Evolutionary conservation across 768 basidiomycete species (phyloP), one percentile per base, ranked within the genome.

Genomic region (Lentinula sp.): DNA sequence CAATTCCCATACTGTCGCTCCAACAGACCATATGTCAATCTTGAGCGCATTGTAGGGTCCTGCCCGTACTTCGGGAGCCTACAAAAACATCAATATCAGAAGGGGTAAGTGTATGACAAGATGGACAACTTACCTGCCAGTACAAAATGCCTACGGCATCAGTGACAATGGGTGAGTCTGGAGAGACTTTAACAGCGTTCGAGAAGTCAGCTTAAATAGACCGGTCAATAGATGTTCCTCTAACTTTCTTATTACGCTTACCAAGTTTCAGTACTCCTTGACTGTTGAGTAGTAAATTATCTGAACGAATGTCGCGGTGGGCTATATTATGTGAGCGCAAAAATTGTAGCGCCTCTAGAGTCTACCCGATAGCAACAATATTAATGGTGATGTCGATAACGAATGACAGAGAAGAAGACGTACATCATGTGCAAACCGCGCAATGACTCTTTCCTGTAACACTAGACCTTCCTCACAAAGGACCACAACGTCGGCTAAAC

Each of bases 1-100:
- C 72, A 89, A 80, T 68, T 93, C 91, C 91, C 91, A 92, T 0
- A 89, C 80, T 0, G 91, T 93, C 0, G 91, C 91, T 1, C 91
- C 91, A 5, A 91, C 75, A 0, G 89, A 91, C 89, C 89, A 93
- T 0, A 87, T 77, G 62, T 93, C 91, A 50, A 91, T 84, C 69
- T 87, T 86, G 46, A 91, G 78, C 1, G 85, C 82, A 66, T 93
- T 78, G 66, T 93, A 92, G 0, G 85, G 75, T 10, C 87, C 85
- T 55, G 70, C 76, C 74, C 89, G 81, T 64, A 91, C 79, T 74
- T 92, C 90, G 31, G 91, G 91, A 23, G 90, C 88, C 80, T 77
- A 52, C 40, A 35, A 45, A 35, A 21, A 53, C 4, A 28, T 40
- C 34, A 55, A 18, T 31, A 23, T 45, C 34, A 42, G 11, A 51